phyloP scores from a whole-genome alignment of 768 basidiomycete genomes.

The Pulveroboletus frians region DNA sequence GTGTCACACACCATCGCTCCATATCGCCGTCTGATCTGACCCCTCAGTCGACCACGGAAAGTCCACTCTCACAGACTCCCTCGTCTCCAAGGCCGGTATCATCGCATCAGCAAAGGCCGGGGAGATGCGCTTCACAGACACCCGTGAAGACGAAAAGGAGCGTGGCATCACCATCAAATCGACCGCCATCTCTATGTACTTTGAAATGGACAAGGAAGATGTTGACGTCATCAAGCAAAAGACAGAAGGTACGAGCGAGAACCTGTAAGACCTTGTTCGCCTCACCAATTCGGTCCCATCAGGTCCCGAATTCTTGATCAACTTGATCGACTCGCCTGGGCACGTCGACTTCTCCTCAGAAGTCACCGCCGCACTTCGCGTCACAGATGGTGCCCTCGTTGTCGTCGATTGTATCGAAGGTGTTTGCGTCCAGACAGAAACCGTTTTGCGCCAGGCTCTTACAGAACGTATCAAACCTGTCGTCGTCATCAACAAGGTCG shows the following conservation, averaged over 20 bases:
- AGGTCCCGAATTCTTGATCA: conserved; percentile 98
- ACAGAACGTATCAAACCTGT: conserved; percentile 99
- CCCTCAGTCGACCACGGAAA: conserved; percentile 96
- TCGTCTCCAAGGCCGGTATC: conserved; percentile 99
- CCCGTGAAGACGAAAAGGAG: conserved; percentile 96
- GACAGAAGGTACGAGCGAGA: conserved; percentile 62
- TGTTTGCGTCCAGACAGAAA: conserved; percentile 99
- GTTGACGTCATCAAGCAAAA: conserved; percentile 85
- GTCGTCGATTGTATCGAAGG: conserved; percentile 99
- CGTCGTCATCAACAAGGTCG: conserved; percentile 99
- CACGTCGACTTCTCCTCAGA: conserved; percentile 99
- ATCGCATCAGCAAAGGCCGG: conserved; percentile 93
- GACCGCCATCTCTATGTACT: conserved; percentile 99
- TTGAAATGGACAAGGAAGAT: conserved; percentile 90
- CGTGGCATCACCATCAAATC: conserved; percentile 99
- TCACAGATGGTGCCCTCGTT: conserved; percentile 98
- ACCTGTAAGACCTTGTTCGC: not conserved
- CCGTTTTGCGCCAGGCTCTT: conserved; percentile 94
- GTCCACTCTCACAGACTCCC: conserved; percentile 97
- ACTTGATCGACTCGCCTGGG: conserved; percentile 98
- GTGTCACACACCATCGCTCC: conserved; percentile 24
- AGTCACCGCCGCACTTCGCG: conserved; percentile 98
- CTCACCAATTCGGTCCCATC: conserved; percentile 6
- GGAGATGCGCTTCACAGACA: conserved; percentile 96
- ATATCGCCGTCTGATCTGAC: conserved; percentile 18